Conservation (phyloP, 176 grass and related monocot genomes). For the Saccharum spontaneum region DNA sequence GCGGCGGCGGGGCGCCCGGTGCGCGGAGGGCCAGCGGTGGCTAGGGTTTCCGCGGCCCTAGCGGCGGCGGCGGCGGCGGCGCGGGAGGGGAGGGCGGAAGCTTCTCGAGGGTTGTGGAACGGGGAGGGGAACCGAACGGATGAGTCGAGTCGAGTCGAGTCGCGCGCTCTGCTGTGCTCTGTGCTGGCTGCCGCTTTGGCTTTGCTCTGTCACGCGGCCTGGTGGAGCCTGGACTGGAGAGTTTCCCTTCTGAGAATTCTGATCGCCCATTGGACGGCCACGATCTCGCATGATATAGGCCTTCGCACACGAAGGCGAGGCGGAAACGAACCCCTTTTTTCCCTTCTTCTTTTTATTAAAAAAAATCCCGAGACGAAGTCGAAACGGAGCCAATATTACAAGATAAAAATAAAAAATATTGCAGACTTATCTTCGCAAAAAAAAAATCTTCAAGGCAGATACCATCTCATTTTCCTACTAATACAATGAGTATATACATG, state of each 20-base stretch:
- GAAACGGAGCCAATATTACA: too few relatives aligned
- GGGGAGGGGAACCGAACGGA: not conserved
- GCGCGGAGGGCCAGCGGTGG: not conserved
- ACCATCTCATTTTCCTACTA: too few relatives aligned
- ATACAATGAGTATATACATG: too few relatives aligned
- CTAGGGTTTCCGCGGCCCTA: slow-evolving; percentile 25
- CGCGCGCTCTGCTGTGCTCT: not conserved
- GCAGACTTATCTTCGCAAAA: too few relatives aligned
- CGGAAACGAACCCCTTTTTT: not conserved
- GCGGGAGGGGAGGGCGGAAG: not conserved
- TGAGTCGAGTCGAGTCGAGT: slow-evolving; percentile 28
- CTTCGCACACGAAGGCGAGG: not conserved
- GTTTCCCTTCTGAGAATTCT: not conserved
- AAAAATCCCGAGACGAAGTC: too few relatives aligned
- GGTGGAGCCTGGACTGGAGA: not conserved
- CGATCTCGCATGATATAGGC: not conserved
- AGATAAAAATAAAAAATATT: too few relatives aligned
- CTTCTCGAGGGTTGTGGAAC: slow-evolving; percentile 26
- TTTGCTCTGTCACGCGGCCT: not conserved
- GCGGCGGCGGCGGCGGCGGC: not conserved
- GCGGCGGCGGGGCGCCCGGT: not conserved
- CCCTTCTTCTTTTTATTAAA: too few relatives aligned
- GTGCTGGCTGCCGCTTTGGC: not conserved
- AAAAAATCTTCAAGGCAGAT: too few relatives aligned
- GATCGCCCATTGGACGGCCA: slow-evolving; percentile 1